A percentile compares a stretch with the other conserved stretches of the same genome.
Evolutionary conservation across 2,329 filamentous ascomycete species (phyloP).

Genomic region (Aspergillus thermomutatus): DNA sequence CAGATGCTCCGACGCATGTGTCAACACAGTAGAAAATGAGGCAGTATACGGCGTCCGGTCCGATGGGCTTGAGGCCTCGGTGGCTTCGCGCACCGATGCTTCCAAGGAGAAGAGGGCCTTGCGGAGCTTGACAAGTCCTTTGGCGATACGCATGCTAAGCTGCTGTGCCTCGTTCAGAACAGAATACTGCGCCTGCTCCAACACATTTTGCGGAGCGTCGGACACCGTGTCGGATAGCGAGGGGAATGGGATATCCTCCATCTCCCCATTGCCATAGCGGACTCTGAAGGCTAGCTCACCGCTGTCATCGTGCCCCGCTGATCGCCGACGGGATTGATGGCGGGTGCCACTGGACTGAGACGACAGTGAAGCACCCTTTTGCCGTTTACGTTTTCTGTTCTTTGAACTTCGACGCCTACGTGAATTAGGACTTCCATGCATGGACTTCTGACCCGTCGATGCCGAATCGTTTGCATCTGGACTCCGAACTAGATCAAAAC

Average conservation of each 20-base stretch:
- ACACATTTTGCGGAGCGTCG: constrained; percentile 30
- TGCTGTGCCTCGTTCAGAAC: constrained; percentile 52
- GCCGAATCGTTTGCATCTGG: constrained; percentile 51
- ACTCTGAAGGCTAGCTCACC: constrained; percentile 53
- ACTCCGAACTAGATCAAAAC: constrained; percentile 61
- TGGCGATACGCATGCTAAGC: constrained; percentile 55
- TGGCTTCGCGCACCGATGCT: constrained; percentile 28
- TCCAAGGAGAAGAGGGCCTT: constrained; percentile 55
- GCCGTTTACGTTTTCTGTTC: constrained; percentile 57
- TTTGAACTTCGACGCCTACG: constrained; percentile 33
- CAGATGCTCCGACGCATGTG: constrained; percentile 47
- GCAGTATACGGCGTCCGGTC: constrained; percentile 31
- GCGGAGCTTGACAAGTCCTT: constrained; percentile 52
- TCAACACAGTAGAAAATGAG: constrained; percentile 41
- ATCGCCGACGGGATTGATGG: constrained; percentile 49
- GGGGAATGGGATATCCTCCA: constrained; percentile 55
- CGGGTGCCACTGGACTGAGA: constrained; percentile 42
- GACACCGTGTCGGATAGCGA: constrained; percentile 21
- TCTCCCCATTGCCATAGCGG: constrained; percentile 58
- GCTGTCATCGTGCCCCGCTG: constrained; percentile 36
- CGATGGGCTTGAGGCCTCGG: constrained; percentile 23
- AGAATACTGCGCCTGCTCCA: constrained; percentile 42
- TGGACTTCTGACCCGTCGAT: constrained; percentile 21
- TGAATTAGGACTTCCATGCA: constrained; percentile 23
- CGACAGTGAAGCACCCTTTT: constrained; percentile 44